Evolutionary conservation across 257 asterid species (phyloP).

Genomic region (Voacanga thouarsii): DNA sequence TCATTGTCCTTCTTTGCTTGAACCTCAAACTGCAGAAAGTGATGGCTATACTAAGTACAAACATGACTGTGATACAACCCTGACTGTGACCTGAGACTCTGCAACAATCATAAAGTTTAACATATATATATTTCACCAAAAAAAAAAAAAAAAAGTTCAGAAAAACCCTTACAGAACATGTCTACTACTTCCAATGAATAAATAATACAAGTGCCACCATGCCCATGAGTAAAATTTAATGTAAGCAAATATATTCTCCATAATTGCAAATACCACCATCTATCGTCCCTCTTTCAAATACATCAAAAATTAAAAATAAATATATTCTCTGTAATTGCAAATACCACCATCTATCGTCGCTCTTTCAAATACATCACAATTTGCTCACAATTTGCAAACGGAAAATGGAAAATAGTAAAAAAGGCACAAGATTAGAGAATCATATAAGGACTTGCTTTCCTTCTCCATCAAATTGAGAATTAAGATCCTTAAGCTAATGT

Average conservation of each 20-base stretch:
- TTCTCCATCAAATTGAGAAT: neutral
- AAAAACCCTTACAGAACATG: neutral
- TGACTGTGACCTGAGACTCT: neutral
- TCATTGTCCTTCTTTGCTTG: neutral
- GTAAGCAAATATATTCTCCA: slow-evolving; percentile 1
- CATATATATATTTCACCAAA: neutral
- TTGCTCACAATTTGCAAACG: neutral
- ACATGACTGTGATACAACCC: neutral
- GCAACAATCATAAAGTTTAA: neutral
- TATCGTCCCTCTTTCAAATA: neutral
- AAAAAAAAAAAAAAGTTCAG: neutral
- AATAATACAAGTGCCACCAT: neutral
- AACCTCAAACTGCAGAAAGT: neutral
- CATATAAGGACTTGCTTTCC: neutral
- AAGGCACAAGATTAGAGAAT: neutral
- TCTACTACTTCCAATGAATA: neutral
- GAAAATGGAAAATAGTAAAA: neutral
- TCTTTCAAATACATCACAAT: neutral
- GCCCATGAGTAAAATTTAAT: neutral
- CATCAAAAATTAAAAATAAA: neutral
- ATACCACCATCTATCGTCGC: neutral
- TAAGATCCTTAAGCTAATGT: neutral
- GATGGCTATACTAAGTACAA: neutral
- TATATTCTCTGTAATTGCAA: neutral
- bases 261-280: neutral